Evolutionary conservation across 2,329 filamentous ascomycete species (phyloP).

Genomic region (Pezicula carpinea): DNA sequence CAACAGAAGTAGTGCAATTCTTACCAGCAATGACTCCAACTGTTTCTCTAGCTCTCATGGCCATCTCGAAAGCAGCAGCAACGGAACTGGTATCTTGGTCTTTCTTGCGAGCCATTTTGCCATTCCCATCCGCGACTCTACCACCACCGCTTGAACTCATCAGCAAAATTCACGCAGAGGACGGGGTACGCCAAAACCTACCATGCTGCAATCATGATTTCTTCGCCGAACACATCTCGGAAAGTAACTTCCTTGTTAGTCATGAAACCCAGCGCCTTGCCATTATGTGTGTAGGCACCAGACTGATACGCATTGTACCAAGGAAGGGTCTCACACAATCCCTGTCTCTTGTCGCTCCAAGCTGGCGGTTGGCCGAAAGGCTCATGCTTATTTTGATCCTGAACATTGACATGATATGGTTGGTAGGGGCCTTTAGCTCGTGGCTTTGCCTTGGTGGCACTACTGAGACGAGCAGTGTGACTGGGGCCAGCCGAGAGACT

Average conservation of each 20-base stretch:
- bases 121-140: slow-evolving; percentile 38
- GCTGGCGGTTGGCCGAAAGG: slow-evolving; percentile 38
- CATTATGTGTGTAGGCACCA: slow-evolving; percentile 47
- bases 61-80: slow-evolving; percentile 39
- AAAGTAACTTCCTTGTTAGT: slow-evolving; percentile 49
- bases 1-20: slow-evolving; percentile 8
- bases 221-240: slow-evolving; percentile 53
- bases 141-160: slow-evolving; percentile 45
- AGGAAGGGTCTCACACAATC: slow-evolving; percentile 57
- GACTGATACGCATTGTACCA: slow-evolving; percentile 60
- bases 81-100: slow-evolving; percentile 38
- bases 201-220: slow-evolving; percentile 61
- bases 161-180: background rate
- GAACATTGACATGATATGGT: slow-evolving; percentile 6
- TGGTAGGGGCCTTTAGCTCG: background rate
- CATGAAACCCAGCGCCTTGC: slow-evolving; percentile 51
- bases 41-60: slow-evolving; percentile 40
- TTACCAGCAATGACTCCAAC: slow-evolving; percentile 52
- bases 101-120: slow-evolving; percentile 39
- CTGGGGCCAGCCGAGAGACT: too few species aligned
- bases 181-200: slow-evolving; percentile 32
- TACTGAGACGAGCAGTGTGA: too few species aligned
- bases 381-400: slow-evolving; percentile 14
- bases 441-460: background rate
- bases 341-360: slow-evolving; percentile 54